Base-by-base conservation (phyloP, 768 basidiomycete species). In the Multifurca ochricompacta region DNA sequence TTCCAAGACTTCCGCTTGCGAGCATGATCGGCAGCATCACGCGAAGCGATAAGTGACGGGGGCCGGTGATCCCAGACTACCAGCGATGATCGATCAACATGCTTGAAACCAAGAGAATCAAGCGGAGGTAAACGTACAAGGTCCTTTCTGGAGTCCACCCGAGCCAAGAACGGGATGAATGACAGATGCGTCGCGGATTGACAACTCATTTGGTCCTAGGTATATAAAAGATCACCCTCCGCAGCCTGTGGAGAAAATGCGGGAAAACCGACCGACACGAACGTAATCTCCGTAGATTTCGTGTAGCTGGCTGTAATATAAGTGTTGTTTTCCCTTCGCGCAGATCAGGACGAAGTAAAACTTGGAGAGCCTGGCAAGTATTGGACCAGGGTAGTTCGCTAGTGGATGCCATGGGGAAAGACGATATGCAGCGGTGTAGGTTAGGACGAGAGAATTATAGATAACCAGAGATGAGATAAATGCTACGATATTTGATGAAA, bases 61-160 rank as follows among this genome's bases (percentile, higher is more conserved):
- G 36, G 25, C 3, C 77, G 72, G 1, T 74, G 73, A 45, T 78
- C 77, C 77, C 77, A 80, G 60, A 74, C 78, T 81, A 21, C 49
- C 14, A 51, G 10, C 23, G 32, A 10, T 40, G 3, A 41, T 14
- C 18, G 16, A 13, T 16, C 19, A 3, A 52, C 9, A 11, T 0
- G 6, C 40, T 6, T n/a, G n/a, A n/a, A n/a, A n/a, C n/a, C n/a
- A n/a, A n/a, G n/a, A n/a, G n/a, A n/a, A n/a, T n/a, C n/a, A n/a
- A n/a, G n/a, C n/a, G n/a, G n/a, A n/a, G n/a, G 16, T 8, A 42
- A 35, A 65, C 70, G 45, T 61, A 72, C 70, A 51, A 0, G 69
- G 67, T 5, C 74, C 73, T 60, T 76, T 76, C 3, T 71, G 71
- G 59, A 77, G 66, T 1, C 77, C 74, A 13, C 63, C 59, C 3